A percentile compares a stretch with the other conserved stretches of the same genome.
These are phyloP conservation scores for Aspergillus aculeatinus DNA, from an alignment of 2,329 filamentous ascomycete species.

Conservation along the genomic window DNA sequence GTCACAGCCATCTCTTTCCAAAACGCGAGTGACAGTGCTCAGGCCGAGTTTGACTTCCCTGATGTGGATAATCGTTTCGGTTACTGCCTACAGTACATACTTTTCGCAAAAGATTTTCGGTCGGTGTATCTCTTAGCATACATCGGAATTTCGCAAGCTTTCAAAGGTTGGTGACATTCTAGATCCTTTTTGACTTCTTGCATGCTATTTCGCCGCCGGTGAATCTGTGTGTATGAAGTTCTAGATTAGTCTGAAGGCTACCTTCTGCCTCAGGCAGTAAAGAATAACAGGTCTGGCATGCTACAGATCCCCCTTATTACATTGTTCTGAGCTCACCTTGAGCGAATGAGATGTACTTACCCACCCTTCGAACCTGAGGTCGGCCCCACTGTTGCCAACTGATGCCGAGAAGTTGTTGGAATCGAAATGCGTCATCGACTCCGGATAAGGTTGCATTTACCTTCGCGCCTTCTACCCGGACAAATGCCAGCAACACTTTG, in stretches of 20 bases:
- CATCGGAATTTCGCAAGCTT: not conserved
- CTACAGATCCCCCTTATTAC: not conserved
- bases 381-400: not conserved
- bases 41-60: no score
- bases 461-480: not conserved
- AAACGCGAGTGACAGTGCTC: no score
- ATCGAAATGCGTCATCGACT: conserved; percentile 5
- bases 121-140: not conserved
- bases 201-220: not conserved
- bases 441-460: conserved; percentile 7
- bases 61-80: no score
- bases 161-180: not conserved
- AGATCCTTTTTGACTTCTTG: not conserved
- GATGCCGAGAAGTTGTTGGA: not conserved
- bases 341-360: not conserved
- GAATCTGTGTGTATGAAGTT: not conserved
- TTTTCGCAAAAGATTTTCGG: no score
- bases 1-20: no score
- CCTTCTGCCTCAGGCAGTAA: not conserved
- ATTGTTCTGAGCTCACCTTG: not conserved
- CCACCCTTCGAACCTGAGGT: not conserved
- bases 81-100: no score
- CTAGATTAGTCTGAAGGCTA: not conserved
- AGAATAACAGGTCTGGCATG: not conserved
- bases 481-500: not conserved